Conservation (phyloP, 148 eudicot genomes). For the Fagopyrum homotropicum region DNA sequence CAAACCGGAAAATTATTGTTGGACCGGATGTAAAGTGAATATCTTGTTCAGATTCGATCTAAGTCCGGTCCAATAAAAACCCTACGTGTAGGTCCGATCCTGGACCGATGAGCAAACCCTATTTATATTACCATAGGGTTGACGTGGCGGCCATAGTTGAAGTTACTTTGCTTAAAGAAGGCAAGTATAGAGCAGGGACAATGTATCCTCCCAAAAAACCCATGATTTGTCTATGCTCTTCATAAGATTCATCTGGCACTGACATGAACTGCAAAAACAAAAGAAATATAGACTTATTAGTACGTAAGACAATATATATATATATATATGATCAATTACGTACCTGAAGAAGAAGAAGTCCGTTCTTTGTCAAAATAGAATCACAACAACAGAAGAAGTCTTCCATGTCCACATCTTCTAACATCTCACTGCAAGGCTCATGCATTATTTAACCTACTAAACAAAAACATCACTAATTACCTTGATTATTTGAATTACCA, state of each 20-base stretch:
- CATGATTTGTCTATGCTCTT: conserved; percentile 40
- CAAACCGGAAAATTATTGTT: too few species aligned
- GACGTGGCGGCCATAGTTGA: conserved; percentile 58
- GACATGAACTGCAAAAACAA: conserved; percentile 36
- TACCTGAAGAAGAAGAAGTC: conserved; percentile 75
- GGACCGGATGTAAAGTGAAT: too few species aligned
- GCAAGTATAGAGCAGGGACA: conserved; percentile 49
- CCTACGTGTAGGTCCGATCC: too few species aligned
- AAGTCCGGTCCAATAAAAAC: too few species aligned
- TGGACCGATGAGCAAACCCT: too few species aligned
- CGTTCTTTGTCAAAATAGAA: conserved; percentile 53
- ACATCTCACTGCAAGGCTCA: conserved; percentile 57
- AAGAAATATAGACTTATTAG: neutral
- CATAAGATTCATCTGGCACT: conserved; percentile 45
- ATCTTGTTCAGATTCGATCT: too few species aligned
- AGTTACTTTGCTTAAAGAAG: conserved; percentile 44
- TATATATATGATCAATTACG: too few species aligned
- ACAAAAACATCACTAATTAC: neutral
- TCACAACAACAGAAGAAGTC: conserved; percentile 73
- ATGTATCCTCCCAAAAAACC: conserved; percentile 55
- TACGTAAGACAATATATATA: neutral
- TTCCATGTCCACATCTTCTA: conserved; percentile 74
- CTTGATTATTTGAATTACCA: conserved; percentile 36
- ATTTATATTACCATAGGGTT: conserved; percentile 37
- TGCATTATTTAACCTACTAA: too few species aligned